Evolutionary conservation across 2,329 filamentous ascomycete genomes (phyloP).

Genomic region (Neonectria coccinea): DNA sequence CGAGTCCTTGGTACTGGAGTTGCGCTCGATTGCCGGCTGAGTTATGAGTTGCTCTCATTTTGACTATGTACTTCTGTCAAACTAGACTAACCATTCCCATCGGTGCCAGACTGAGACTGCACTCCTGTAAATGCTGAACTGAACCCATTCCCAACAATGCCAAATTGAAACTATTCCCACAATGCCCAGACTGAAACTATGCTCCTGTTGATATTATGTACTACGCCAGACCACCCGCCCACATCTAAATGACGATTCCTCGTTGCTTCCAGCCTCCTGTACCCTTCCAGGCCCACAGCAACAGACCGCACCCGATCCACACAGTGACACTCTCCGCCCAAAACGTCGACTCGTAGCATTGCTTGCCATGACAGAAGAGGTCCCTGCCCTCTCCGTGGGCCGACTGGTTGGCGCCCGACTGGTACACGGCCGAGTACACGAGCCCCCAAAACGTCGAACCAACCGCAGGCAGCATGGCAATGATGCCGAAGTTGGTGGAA

Average conservation of each 20-base stretch:
- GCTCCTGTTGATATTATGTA: background rate
- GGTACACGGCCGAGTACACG: slow-evolving; percentile 86
- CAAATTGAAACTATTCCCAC: background rate
- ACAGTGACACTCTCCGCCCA: slow-evolving; percentile 89
- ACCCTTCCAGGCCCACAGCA: slow-evolving; percentile 86
- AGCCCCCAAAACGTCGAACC: slow-evolving; percentile 92
- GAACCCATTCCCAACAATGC: background rate
- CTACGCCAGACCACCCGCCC: background rate
- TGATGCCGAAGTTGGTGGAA: slow-evolving; percentile 96
- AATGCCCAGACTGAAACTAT: background rate
- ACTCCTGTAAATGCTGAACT: background rate
- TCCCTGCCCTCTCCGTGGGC: slow-evolving; percentile 52
- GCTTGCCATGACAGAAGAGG: slow-evolving; percentile 81
- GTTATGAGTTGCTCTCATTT: background rate
- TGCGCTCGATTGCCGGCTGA: background rate
- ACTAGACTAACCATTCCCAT: background rate
- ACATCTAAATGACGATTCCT: slow-evolving; percentile 72
- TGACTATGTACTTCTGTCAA: background rate
- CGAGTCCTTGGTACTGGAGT: background rate
- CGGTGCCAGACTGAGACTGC: background rate
- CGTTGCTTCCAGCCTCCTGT: slow-evolving; percentile 79
- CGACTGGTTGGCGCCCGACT: slow-evolving; percentile 68
- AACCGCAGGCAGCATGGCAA: slow-evolving; percentile 89
- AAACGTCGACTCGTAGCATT: slow-evolving; percentile 84
- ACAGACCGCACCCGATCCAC: slow-evolving; percentile 78